These are phyloP conservation scores for Penicillium roqueforti DNA, from an alignment of 495 filamentous ascomycete species.

Conservation along the genomic window DNA sequence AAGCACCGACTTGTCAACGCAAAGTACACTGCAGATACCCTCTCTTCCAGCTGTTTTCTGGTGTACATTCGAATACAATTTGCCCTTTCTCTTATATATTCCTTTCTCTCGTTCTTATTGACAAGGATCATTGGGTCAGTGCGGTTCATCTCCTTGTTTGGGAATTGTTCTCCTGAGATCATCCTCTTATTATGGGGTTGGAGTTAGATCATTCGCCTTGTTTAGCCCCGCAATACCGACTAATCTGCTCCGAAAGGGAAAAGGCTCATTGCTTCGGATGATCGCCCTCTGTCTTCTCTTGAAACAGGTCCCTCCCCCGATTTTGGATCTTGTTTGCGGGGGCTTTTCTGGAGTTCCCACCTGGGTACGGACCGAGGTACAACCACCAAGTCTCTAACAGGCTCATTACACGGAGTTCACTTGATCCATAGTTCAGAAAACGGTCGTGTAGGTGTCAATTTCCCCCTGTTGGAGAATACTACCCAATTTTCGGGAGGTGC, in stretches of 20 bases:
- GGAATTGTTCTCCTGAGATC: constrained; percentile 5
- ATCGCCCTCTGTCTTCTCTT: constrained; percentile 8
- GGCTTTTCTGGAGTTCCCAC: constrained; percentile 2
- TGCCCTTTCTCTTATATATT: background rate
- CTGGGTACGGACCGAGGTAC: constrained; percentile 23
- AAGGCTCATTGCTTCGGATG: constrained; percentile 9
- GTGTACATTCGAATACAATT: background rate
- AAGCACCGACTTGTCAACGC: background rate
- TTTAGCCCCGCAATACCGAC: constrained; percentile 11
- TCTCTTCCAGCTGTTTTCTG: background rate
- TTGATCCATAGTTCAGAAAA: constrained; percentile 13
- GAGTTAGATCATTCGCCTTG: constrained; percentile 10
- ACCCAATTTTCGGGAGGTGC: constrained; percentile 20
- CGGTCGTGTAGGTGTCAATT: constrained; percentile 15
- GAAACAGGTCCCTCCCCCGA: constrained; percentile 3
- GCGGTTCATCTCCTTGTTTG: constrained; percentile 8
- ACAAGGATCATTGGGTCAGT: constrained; percentile 1
- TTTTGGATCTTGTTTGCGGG: constrained; percentile 9
- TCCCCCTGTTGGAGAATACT: constrained; percentile 13
- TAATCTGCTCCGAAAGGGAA: constrained; percentile 4
- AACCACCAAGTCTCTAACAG: background rate
- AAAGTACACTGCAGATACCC: constrained; percentile 4
- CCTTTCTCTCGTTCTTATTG: background rate
- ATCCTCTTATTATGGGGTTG: constrained; percentile 8
- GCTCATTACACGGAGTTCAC: constrained; percentile 23